Percentiles rank a stretch among this genome's conserved stretches.
Evolutionary conservation across 2,329 filamentous ascomycete species (phyloP).

Genomic region (Aspergillus niger): DNA sequence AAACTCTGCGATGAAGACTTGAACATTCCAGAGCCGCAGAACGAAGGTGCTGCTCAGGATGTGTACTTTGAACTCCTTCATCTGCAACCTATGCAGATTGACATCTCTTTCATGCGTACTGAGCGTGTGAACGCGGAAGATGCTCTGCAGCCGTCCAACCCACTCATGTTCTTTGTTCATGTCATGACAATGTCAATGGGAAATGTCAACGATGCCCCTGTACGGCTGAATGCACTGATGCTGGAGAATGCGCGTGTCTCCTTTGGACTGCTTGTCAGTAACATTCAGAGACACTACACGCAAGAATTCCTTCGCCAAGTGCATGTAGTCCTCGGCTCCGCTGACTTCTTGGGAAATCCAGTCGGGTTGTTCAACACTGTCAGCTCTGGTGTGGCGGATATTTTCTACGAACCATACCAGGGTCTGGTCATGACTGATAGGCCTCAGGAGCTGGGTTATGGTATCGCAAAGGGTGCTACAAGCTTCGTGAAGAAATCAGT

Average conservation of each 20-base stretch:
- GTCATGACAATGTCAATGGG: constrained; percentile 99
- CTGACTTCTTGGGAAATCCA: constrained; percentile 95
- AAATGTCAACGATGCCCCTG: constrained; percentile 96
- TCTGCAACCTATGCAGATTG: constrained; percentile 96
- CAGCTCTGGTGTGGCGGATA: constrained; percentile 93
- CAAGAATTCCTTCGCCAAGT: constrained; percentile 95
- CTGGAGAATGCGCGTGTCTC: constrained; percentile 94
- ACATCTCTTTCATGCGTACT: constrained; percentile 94
- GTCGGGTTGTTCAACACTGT: constrained; percentile 98
- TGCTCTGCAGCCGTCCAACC: constrained; percentile 85
- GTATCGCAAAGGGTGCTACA: constrained; percentile 93
- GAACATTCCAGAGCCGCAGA: constrained; percentile 87
- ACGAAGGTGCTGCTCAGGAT: constrained; percentile 82
- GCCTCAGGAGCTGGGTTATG: constrained; percentile 90
- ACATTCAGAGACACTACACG: constrained; percentile 91
- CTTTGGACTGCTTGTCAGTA: constrained; percentile 77
- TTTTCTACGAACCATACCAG: constrained; percentile 99
- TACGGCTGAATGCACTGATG: constrained; percentile 89
- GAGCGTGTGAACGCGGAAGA: constrained; percentile 96
- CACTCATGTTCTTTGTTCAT: constrained; percentile 98
- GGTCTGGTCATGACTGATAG: constrained; percentile 94
- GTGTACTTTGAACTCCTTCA: constrained; percentile 98
- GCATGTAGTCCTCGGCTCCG: constrained; percentile 94
- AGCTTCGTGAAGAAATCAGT: constrained; percentile 99
- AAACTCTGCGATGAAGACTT: constrained; percentile 86